These are phyloP conservation scores for Acer yangbiense DNA, from an alignment of 345 rosid species.

Conservation along the genomic window DNA sequence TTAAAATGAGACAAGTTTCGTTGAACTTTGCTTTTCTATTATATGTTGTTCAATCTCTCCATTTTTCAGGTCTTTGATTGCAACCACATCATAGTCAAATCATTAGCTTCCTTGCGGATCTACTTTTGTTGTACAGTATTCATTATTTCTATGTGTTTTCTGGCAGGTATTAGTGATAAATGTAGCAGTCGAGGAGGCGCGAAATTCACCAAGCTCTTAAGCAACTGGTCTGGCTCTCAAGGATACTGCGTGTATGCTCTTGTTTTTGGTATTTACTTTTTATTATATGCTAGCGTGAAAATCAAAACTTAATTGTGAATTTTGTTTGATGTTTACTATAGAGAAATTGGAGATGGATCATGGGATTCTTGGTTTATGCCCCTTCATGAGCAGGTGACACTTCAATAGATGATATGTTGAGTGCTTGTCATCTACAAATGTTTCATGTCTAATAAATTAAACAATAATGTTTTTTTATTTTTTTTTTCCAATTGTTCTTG, in stretches of 20 bases:
- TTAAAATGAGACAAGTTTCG: neutral
- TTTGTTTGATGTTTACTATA: slow-evolving; percentile 25
- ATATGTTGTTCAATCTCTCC: neutral
- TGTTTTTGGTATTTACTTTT: slow-evolving; percentile 7
- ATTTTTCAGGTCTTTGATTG: neutral
- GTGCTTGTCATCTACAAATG: slow-evolving; percentile 5
- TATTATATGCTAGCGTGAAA: neutral
- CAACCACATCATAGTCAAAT: neutral
- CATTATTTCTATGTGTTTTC: slow-evolving; percentile 3
- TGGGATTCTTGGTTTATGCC: slow-evolving; percentile 98
- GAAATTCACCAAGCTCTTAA: slow-evolving; percentile 62
- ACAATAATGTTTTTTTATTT: neutral
- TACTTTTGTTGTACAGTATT: neutral
- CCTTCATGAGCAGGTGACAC: slow-evolving; percentile 66
- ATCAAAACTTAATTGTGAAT: neutral
- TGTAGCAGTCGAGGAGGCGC: slow-evolving; percentile 61
- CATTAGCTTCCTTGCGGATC: neutral
- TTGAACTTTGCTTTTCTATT: neutral
- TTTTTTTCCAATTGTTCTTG: slow-evolving; percentile 28
- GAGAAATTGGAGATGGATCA: slow-evolving; percentile 86
- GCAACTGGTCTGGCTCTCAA: slow-evolving; percentile 73
- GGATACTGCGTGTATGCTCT: slow-evolving; percentile 85
- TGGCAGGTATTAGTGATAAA: slow-evolving; percentile 74
- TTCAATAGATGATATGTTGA: slow-evolving; percentile 13
- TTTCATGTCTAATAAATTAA: slow-evolving; percentile 14